Base-by-base conservation (phyloP, 208 protist genomes). In the Phytomonas francai region DNA sequence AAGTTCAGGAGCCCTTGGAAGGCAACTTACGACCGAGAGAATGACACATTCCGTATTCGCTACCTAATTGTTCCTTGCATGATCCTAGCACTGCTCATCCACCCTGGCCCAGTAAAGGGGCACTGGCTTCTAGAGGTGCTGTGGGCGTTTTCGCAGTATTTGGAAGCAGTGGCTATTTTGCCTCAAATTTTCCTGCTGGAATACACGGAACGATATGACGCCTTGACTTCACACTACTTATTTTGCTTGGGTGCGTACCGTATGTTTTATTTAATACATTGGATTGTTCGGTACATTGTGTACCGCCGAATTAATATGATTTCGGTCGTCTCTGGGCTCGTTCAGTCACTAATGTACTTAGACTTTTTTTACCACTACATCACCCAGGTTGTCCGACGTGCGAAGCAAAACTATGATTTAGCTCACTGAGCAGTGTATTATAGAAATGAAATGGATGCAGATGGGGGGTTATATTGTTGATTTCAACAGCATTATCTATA, bases 361-460 rank as follows among this genome's bases (percentile, higher is more conserved):
- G 97, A 99, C 79, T 99, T 99, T 71, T 99, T 99, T 79, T 98
- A 98, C 70, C 85, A 96, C 63, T 98, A 98, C 77, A 68, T 98
- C 32, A 86, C 73, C 22, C 89, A 94, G 64, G 92, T 94, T 3
- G 73, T 93, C 63, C 74, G 78, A n/a, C 78, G 74, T 14, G 86
- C 89, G 34, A 95, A 89, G 71, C 75, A 88, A 61, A 68, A 77
- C 0, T 95, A 93, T 74, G 84, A 93, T 42, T 65, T 95, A 63
- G 83, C 82, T 7, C 83, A 74, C 28, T 93, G 83, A 69, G 1
- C 29, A 9, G 58, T 22, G 7, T 28, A n/a, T 49, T 22, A 25
- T 9, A 14, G 33, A 7, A 32, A 34, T 39, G 9, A 49, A 25
- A 33, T 2, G 33, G 14, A 27, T 34, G 12, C 16, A n/a, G 14